Percentiles rank a stretch among this genome's conserved stretches.
phyloP scores from a whole-genome alignment of 2,329 filamentous ascomycete species.

The Rhinocladiella similis region DNA sequence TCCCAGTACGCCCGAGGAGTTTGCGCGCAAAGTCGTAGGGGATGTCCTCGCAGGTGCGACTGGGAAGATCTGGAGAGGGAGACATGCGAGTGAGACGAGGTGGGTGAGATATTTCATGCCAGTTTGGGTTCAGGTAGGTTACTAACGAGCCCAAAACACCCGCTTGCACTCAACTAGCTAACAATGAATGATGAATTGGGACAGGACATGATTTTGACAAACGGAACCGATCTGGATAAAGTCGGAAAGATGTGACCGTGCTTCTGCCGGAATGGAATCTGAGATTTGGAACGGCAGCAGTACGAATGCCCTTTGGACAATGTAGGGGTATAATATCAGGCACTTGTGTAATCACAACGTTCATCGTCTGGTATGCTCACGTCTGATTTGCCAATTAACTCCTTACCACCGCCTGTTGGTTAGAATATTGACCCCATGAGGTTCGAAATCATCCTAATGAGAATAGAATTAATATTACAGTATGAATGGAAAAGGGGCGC shows the following conservation, averaged over 20 bases:
- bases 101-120: background rate
- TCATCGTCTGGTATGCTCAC: background rate
- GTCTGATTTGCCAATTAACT: no score
- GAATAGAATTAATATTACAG: no score
- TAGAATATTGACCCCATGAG: no score
- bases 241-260: background rate
- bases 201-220: background rate
- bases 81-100: conserved; percentile 16
- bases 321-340: background rate
- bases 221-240: background rate
- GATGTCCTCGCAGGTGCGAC: conserved; percentile 29
- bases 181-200: no score
- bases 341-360: no score
- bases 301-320: no score
- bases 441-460: no score
- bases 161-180: no score
- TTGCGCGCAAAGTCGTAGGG: conserved; percentile 27
- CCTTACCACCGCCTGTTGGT: no score
- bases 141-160: background rate
- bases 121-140: background rate
- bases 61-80: conserved; percentile 28
- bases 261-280: no score
- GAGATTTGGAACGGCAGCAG: no score
- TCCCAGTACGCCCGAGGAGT: conserved; percentile 6
- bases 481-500: no score